Evolutionary conservation across 805 yeast species (phyloP).

Genomic region (Yarrowia phangngaensis): DNA sequence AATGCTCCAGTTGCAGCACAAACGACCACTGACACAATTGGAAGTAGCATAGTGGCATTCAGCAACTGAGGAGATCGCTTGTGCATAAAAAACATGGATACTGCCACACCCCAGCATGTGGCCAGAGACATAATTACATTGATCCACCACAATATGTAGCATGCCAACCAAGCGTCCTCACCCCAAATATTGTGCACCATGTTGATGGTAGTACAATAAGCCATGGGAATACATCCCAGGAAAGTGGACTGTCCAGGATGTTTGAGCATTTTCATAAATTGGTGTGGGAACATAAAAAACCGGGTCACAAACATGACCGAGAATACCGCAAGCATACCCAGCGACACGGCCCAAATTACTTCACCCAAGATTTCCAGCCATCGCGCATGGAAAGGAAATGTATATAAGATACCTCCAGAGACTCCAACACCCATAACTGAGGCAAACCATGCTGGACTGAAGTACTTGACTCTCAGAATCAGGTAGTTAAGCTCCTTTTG

Average conservation of each 20-base stretch:
- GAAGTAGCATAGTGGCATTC: conserved; percentile 60
- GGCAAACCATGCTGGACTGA: conserved; percentile 51
- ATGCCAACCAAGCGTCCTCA: conserved; percentile 45
- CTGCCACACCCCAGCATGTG: conserved; percentile 61
- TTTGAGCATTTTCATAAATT: conserved; percentile 37
- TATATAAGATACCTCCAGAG: conserved; percentile 54
- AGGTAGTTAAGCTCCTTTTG: conserved; percentile 11
- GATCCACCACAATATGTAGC: conserved; percentile 74
- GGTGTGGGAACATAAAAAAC: conserved; percentile 42
- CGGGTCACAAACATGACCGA: conserved; percentile 45
- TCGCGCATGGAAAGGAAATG: conserved; percentile 59
- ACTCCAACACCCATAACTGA: conserved; percentile 87
- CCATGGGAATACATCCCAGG: conserved; percentile 82
- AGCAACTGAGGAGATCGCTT: conserved; percentile 41
- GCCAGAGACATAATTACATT: conserved; percentile 52
- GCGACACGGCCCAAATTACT: conserved; percentile 59
- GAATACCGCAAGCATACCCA: conserved; percentile 44
- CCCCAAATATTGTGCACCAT: conserved; percentile 49
- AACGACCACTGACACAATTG: conserved; percentile 78
- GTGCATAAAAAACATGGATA: conserved; percentile 46
- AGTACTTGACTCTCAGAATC: conserved; percentile 31
- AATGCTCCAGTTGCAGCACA: conserved; percentile 66
- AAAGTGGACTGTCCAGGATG: conserved; percentile 54
- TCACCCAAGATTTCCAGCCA: conserved; percentile 59
- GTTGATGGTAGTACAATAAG: conserved; percentile 60